These are phyloP conservation scores for Trifolium fragiferum DNA, from an alignment of 306 rosid species.

Conservation along the genomic window DNA sequence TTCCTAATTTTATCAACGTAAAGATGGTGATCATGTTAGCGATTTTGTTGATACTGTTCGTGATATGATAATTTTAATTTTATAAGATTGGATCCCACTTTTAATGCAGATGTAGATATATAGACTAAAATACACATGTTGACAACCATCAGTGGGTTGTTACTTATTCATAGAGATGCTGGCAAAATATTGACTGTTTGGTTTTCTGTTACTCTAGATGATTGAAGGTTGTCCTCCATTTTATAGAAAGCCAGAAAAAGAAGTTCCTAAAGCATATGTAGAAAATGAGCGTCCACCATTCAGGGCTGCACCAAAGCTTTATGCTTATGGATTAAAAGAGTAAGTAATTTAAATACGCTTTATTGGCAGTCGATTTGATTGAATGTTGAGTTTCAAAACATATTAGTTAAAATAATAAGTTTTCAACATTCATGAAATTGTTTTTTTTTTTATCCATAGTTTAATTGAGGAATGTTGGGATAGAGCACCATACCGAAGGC, in stretches of 20 bases:
- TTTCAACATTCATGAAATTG: constrained; percentile 19
- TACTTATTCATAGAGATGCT: constrained; percentile 31
- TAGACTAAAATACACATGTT: constrained; percentile 27
- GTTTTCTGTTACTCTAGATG: constrained; percentile 53
- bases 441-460: constrained; percentile 43
- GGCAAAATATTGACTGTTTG: constrained; percentile 35
- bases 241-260: constrained; percentile 49
- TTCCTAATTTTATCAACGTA: background rate
- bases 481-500: constrained; percentile 50
- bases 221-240: constrained; percentile 62
- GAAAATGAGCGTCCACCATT: constrained; percentile 59
- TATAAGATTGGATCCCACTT: constrained; percentile 17
- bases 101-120: background rate
- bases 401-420: background rate
- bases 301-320: constrained; percentile 47
- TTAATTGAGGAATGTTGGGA: constrained; percentile 62
- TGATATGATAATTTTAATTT: constrained; percentile 10
- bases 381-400: constrained; percentile 36
- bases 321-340: constrained; percentile 58
- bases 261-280: constrained; percentile 59
- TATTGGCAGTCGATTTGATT: constrained; percentile 32
- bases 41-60: background rate
- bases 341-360: constrained; percentile 39
- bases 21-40: background rate
- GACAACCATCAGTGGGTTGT: constrained; percentile 18